Evolutionary conservation across 73 alveolate species (phyloP), one percentile per base, ranked within the genome.

Genomic region (Loxodes magnus): DNA sequence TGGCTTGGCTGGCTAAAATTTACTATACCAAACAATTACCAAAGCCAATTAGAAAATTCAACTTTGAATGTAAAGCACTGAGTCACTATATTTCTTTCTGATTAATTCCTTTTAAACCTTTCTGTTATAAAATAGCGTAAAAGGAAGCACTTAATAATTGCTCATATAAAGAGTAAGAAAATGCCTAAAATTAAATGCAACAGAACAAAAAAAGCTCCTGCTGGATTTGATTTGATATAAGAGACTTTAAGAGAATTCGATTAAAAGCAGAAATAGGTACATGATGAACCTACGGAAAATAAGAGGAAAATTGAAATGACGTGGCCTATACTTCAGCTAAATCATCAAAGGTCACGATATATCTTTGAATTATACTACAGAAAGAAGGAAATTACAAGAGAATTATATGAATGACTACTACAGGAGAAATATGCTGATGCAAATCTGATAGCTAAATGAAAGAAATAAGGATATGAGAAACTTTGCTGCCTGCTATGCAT

Each of bases 371-470:
- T 79, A 38, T 91, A 54, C 71, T 87, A 87, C 56, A 87, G 77
- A 54, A 86, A 77, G 67, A 79, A 80, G 35, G 94, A 76, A 58
- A 94, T 94, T 50, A 62, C 96, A 16, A 69, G 93, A 56, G 98
- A 94, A 28, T 88, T 94, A 28, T 94, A 90, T 72, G 96, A 94
- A 44, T 91, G 67, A 74, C 87, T 97, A 56, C 56, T 94, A 21
- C 74, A 77, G 22, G 96, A 94, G 67, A 71, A 80, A 54, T 90
- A 70, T 41, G 99, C 93, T 1, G 99, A 94, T 61, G 96, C 97
- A 16, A 67, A 78, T 21, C 77, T 94, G 54, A 91, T 94, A 7
- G 99, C 99, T 26, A 94, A 94, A 74, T 94, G 99, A 97, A 94
- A 94, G 70, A 94, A 94, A 65, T 72, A 80, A 52, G 99, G 99